Percentiles rank a stretch among this genome's conserved stretches.
phyloP scores from a whole-genome alignment of 495 filamentous ascomycete genomes.

The Penicillium canariense region DNA sequence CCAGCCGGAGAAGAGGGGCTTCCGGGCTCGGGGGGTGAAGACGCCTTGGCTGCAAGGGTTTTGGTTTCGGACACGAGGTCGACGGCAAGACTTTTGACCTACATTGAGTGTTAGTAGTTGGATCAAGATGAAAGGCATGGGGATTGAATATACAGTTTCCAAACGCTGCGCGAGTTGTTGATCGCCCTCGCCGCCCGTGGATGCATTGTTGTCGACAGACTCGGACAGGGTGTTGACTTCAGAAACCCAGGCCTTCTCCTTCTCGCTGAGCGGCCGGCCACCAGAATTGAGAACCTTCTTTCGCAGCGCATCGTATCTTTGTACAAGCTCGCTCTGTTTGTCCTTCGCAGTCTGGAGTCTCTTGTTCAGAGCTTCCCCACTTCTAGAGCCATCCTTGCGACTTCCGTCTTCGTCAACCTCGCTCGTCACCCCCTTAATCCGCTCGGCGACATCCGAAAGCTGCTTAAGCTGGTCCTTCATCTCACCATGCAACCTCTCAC shows the following conservation, averaged over 20 bases:
- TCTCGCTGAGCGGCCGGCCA: conserved; percentile 67
- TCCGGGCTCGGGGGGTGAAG: conserved; percentile 27
- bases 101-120: conserved; percentile 14
- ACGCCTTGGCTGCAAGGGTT: conserved; percentile 31
- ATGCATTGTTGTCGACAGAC: conserved; percentile 25
- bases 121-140: conserved; percentile 13
- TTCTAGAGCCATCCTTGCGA: conserved; percentile 39
- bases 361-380: conserved; percentile 54
- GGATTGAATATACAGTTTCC: conserved; percentile 30
- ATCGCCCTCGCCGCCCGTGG: conserved; percentile 27
- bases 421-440: conserved; percentile 64
- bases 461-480: conserved; percentile 68
- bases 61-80: conserved; percentile 53
- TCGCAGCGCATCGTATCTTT: conserved; percentile 63
- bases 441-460: conserved; percentile 62
- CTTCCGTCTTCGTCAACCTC: conserved; percentile 52
- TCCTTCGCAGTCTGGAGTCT: conserved; percentile 58
- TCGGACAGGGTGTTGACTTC: conserved; percentile 57
- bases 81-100: conserved; percentile 47
- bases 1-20: conserved; percentile 31
- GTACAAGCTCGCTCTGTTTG: conserved; percentile 56
- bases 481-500: conserved; percentile 68
- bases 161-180: conserved; percentile 32
- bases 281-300: conserved; percentile 56
- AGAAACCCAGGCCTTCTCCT: conserved; percentile 63